Evolutionary conservation across 1,284 basidiomycete genomes (phyloP), one percentile per base, ranked within the genome.

Genomic region (Ceratobasidium sp.): DNA sequence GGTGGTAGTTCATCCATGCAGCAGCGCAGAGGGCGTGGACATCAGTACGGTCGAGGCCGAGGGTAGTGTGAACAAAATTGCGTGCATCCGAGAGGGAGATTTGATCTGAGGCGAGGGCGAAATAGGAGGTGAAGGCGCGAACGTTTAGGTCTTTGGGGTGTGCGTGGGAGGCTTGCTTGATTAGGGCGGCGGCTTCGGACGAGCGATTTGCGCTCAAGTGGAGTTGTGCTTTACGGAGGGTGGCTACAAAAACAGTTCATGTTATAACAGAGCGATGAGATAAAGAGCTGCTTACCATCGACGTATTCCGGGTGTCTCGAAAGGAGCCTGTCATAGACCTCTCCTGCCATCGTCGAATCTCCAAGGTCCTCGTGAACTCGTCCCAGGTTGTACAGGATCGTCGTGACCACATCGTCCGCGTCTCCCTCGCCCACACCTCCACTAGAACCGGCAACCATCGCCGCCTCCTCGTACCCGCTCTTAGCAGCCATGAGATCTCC

Each of bases 291-390:
- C 90, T 73, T 77, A 96, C 95, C 96, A 80, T 98, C 96, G 55
- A 94, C 87, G 80, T 97, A 98, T 82, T 98, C 96, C 0, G 95
- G 93, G 84, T 98, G 95, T 72, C 92, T 86, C 18, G 87, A 83
- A 32, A 98, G 81, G 6, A 98, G 84, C 79, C 94, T 94, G 57
- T 91, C 88, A 78, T 96, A 98, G 6, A 93, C 93, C 76, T 92
- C 91, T 74, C 87, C 89, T 11, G 95, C 95, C 77, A 90, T 86
- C 0, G 82, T 84, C 2, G 86, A 84, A 52, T 93, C 89, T 0
- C 91, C 91, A 72, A 88, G 85, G 70, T 95, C 93, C 80, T 98
- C 96, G 78, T 94, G 95, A 16, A 92, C 89, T 72, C 95, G 85
- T 0, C 91, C 96, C 18, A 97, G 87, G 79, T 98, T 98, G 82